phyloP scores from a whole-genome alignment of 2,329 filamentous ascomycete genomes.

The Aspergillus chevalieri region DNA sequence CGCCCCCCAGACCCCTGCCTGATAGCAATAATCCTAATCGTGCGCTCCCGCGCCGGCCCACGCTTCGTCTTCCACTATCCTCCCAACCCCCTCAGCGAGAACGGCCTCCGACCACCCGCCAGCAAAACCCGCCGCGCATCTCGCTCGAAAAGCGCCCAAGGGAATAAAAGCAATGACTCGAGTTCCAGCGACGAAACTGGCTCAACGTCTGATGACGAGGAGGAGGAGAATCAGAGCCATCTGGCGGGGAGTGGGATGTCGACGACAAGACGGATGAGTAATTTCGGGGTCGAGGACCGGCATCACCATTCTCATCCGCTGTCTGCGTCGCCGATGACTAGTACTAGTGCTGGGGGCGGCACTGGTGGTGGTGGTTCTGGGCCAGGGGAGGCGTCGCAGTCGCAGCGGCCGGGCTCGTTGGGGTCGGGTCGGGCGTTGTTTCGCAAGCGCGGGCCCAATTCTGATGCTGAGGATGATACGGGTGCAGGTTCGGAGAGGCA shows the following conservation, averaged over 20 bases:
- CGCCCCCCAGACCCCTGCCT: conserved; percentile 51
- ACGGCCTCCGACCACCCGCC: conserved; percentile 26
- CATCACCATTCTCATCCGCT: conserved; percentile 5
- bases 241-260: conserved; percentile 17
- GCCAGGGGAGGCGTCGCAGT: conserved; percentile 16
- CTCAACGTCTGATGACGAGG: conserved; percentile 36
- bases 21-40: conserved; percentile 66
- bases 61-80: conserved; percentile 85
- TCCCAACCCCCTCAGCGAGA: conserved; percentile 45
- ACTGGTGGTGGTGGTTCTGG: not conserved
- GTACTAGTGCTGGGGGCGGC: not conserved
- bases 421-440: conserved; percentile 25
- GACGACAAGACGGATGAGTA: conserved; percentile 23
- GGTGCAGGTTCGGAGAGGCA: conserved; percentile 23
- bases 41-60: conserved; percentile 70
- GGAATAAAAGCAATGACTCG: conserved; percentile 30
- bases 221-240: conserved; percentile 24
- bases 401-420: conserved; percentile 29
- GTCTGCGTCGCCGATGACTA: conserved; percentile 18
- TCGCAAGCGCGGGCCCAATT: conserved; percentile 24
- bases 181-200: conserved; percentile 34
- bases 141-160: conserved; percentile 24
- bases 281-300: conserved; percentile 29
- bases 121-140: conserved; percentile 29
- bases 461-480: conserved; percentile 29